Evolutionary conservation across 805 yeast genomes (phyloP).

Genomic region (Wickerhamomyces alni): DNA sequence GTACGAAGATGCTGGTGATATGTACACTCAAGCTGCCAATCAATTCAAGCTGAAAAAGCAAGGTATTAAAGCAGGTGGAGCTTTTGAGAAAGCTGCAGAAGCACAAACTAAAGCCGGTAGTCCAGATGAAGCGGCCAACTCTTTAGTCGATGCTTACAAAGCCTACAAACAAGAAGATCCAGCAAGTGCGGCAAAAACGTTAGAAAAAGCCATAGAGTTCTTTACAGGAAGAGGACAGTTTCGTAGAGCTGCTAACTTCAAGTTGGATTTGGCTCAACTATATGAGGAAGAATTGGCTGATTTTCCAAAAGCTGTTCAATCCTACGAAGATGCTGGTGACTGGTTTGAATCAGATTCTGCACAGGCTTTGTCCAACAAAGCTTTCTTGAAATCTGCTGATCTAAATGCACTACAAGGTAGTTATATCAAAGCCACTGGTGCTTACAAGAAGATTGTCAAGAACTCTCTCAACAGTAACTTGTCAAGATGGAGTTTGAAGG

Average conservation of each 20-base stretch:
- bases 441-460: constrained; percentile 74
- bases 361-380: constrained; percentile 82
- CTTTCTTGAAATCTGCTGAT: constrained; percentile 85
- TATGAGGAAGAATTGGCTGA: constrained; percentile 76
- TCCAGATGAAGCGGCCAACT: constrained; percentile 88
- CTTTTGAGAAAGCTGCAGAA: constrained; percentile 82
- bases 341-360: constrained; percentile 95
- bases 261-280: constrained; percentile 82
- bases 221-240: constrained; percentile 91
- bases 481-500: constrained; percentile 89
- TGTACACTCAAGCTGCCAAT: constrained; percentile 92
- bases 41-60: constrained; percentile 73
- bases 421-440: constrained; percentile 67
- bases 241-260: constrained; percentile 92
- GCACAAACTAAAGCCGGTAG: constrained; percentile 68
- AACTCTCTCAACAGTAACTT: constrained; percentile 67
- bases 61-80: constrained; percentile 67
- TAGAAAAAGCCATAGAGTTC: constrained; percentile 71
- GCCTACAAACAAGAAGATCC: constrained; percentile 73
- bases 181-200: constrained; percentile 67
- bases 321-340: constrained; percentile 92
- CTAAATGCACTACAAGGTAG: constrained; percentile 71
- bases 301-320: constrained; percentile 57
- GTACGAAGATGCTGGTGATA: constrained; percentile 88
- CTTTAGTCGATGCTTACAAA: constrained; percentile 86